Evolutionary conservation across 1,139 yeast genomes (phyloP).

Genomic region (Lodderomyces jiufengensis): DNA sequence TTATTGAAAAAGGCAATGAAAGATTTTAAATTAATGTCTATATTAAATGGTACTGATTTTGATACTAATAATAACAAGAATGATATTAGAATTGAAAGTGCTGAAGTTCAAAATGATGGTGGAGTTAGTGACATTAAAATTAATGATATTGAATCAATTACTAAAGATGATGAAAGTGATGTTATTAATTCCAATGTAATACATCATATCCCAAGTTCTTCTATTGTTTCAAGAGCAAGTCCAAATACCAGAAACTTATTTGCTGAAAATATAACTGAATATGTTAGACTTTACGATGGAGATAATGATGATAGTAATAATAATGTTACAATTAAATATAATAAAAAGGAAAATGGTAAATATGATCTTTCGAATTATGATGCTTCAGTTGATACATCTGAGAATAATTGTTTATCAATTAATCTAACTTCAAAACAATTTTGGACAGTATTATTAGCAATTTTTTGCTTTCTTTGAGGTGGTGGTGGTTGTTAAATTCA

Average conservation of each 20-base stretch:
- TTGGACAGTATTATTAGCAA: conserved; percentile 1
- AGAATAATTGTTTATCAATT: too few species aligned
- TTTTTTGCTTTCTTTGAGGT: conserved; percentile 1
- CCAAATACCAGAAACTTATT: conserved; percentile 12
- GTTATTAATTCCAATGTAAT: too few species aligned
- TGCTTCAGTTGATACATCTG: too few species aligned
- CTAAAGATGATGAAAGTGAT: too few species aligned
- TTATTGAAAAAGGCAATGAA: conserved; percentile 9
- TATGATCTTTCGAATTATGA: too few species aligned
- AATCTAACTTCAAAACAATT: not conserved
- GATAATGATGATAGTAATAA: not conserved
- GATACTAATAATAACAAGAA: not conserved
- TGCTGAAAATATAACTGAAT: conserved; percentile 6
- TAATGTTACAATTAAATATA: not conserved
- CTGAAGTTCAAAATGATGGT: not conserved
- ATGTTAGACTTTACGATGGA: not conserved
- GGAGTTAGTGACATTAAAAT: too few species aligned
- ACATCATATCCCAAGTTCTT: conserved; percentile 4
- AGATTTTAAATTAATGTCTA: conserved; percentile 3
- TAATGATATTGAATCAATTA: too few species aligned
- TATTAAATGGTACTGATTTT: not conserved
- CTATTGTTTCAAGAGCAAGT: conserved; percentile 10
- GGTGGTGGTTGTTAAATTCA: too few species aligned
- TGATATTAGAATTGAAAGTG: not conserved
- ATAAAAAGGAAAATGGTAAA: too few species aligned